Base-by-base conservation (phyloP, 306 rosid genomes). In the Crotalaria pallida region DNA sequence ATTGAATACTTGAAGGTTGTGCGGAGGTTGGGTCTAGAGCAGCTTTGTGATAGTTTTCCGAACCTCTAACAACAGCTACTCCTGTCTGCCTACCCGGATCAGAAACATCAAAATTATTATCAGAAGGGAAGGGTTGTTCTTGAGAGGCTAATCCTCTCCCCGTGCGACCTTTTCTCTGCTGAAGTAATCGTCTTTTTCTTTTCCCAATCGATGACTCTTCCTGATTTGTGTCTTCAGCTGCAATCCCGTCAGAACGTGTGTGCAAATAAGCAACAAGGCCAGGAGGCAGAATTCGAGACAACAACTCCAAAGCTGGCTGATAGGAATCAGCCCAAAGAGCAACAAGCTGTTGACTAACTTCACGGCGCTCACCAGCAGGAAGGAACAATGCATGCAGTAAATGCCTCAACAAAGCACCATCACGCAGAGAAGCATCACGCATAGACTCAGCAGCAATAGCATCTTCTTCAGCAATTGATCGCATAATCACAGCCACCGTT, bases 241-340 rank as follows among this genome's bases (percentile, higher is more conserved):
- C 77, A 73, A 57, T 80, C 75, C 86, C 97, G 71, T 91, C 99
- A 70, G 88, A 82, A 64, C 92, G 92, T 57, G 99, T 91, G 82
- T 89, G 97, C 81, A 95, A 74, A 85, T 95, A 95, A 72, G 99
- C 99, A 82, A 95, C 99, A 64, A 95, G 97, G 9, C 97, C 99
- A 47, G 99, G 99, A 69, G 99, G 99, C 69, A 95, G 81, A 79
- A 95, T 90, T 80, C 99, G 89, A 67, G 97, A 91, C 75, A 95
- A 80, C 18, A 95, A 65, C 71, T 95, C 96, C 67, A 95, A 74
- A 55, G 99, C 96, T 47, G 99, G 99, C 61, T 87, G 96, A 78
- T 95, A 91, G 27, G 99, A 95, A 85, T 95, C 99, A 23, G 99
- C 99, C 99, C 99, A 95, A 77, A 95, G 97, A 78, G 97, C 99